Base-by-base conservation (phyloP, 768 basidiomycete genomes). In the Porpolomopsis calyptriformis region DNA sequence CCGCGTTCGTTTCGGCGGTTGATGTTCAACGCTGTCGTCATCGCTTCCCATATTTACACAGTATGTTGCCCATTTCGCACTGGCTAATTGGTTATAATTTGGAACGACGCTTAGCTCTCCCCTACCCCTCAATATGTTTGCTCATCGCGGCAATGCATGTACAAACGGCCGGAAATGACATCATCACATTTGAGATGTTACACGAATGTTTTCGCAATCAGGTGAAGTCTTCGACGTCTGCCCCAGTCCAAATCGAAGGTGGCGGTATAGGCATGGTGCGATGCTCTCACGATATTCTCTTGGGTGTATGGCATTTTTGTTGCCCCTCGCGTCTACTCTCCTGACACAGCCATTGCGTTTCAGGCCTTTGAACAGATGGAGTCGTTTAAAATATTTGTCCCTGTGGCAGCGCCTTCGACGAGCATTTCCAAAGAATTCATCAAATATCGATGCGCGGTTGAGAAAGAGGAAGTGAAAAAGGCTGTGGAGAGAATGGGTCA, bases 171-270 rank as follows among this genome's bases (percentile, higher is more conserved):
- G 92, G 92, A 0, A 82, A 91, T 49, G 71, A 83, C 16, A 65
- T 66, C 11, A 80, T 96, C 63, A 97, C 87, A 24, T 94, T 98
- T 57, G 89, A 93, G 55, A 90, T 93, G 81, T 73, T 94, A 6
- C 73, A 84, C 50, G 85, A 88, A 43, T 70, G 72, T 25, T 91
- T 92, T 59, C 76, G 78, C 18, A 75, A 80, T 50, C 84, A 87
- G 62, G 73, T 85, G 16, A 78, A 82, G 18, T 71, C 78, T 18
- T 83, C 85, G 4, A 70, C 72, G 8, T 76, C 81, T 6, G 85
- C 85, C 0, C 87, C 88, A 1, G 75, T 90, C 16, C 79, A 82
- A 43, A 60, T 87, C 35, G 77, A 78, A 51, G 82, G 86, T 7
- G 80, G 84, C 18, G 74, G 74, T 37, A 82, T 90, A 47, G 80